phyloP scores from a whole-genome alignment of 352 stramenopile genomes.

The Phytopythium chamaehyphon region DNA sequence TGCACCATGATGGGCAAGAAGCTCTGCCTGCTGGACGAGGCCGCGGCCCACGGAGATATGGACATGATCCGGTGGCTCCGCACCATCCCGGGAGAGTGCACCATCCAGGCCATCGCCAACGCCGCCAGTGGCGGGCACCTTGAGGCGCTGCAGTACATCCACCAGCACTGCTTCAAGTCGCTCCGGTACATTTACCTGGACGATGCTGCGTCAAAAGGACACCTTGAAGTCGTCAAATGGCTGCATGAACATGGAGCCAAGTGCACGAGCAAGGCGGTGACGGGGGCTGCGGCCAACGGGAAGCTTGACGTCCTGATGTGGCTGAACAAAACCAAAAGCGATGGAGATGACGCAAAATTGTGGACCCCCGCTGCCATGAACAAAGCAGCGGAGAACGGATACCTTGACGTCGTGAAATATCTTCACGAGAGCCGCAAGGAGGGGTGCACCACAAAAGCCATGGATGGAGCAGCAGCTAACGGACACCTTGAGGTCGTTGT shows the following conservation, averaged over 20 bases:
- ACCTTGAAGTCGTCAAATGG: slow-evolving; percentile 2
- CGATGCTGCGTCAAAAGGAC: background rate
- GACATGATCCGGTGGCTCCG: slow-evolving; percentile 37
- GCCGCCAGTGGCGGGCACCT: slow-evolving; percentile 33
- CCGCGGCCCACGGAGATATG: slow-evolving; percentile 30
- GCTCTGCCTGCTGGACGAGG: slow-evolving; percentile 22
- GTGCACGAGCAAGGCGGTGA: background rate
- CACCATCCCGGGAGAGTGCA: slow-evolving; percentile 24
- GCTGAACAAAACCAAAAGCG: no score
- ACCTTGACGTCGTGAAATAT: slow-evolving; percentile 1
- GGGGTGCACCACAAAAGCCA: background rate
- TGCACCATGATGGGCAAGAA: slow-evolving; percentile 1
- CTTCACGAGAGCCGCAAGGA: background rate
- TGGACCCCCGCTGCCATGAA: background rate
- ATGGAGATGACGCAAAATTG: no score
- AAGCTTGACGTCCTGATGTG: no score
- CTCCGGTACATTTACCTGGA: background rate
- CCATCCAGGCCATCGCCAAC: slow-evolving; percentile 25
- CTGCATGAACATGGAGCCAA: slow-evolving; percentile 1
- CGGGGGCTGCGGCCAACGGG: no score
- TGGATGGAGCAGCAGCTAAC: background rate
- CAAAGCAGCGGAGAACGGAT: background rate
- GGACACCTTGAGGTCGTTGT: background rate
- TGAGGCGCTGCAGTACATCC: slow-evolving; percentile 37
- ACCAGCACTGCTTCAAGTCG: slow-evolving; percentile 15